These are phyloP conservation scores for Penstemon barbatus DNA, from an alignment of 257 asterid species.

Conservation along the genomic window DNA sequence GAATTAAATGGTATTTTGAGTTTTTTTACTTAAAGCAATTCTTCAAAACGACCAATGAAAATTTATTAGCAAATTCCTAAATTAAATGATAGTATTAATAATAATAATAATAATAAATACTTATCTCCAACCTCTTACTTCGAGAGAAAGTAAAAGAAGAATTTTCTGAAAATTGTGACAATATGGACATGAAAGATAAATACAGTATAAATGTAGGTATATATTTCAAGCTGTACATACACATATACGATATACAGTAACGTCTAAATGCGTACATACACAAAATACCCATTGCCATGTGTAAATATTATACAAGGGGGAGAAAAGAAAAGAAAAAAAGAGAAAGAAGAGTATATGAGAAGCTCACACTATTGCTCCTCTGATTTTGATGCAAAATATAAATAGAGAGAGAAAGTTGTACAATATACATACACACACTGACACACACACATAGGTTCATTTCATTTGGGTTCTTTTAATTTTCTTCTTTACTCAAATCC, in stretches of 20 bases:
- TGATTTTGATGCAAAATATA: slow-evolving; percentile 68
- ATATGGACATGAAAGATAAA: background rate
- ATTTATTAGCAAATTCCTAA: background rate
- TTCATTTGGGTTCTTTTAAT: slow-evolving; percentile 29
- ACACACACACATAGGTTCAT: slow-evolving; percentile 1
- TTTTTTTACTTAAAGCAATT: too few species aligned
- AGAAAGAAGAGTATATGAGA: slow-evolving; percentile 52
- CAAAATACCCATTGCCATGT: slow-evolving; percentile 22
- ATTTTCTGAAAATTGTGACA: background rate
- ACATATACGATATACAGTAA: slow-evolving; percentile 7
- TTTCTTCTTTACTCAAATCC: slow-evolving; percentile 34
- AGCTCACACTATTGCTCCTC: slow-evolving; percentile 57
- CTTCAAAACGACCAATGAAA: too few species aligned
- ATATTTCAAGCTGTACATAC: background rate
- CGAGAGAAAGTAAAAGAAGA: slow-evolving; percentile 10
- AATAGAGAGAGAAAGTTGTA: slow-evolving; percentile 36
- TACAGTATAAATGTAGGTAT: slow-evolving; percentile 6
- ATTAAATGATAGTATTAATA: too few species aligned
- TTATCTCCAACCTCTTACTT: slow-evolving; percentile 5
- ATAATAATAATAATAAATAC: background rate
- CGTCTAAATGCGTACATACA: background rate
- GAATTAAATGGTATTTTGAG: too few species aligned
- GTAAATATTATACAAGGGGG: slow-evolving; percentile 13
- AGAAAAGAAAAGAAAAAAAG: slow-evolving; percentile 8
- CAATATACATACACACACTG: slow-evolving; percentile 35